A percentile compares a stretch with the other conserved stretches of the same genome.
Conservation (phyloP, 179 eudicot species). For the Patellifolia procumbens region DNA sequence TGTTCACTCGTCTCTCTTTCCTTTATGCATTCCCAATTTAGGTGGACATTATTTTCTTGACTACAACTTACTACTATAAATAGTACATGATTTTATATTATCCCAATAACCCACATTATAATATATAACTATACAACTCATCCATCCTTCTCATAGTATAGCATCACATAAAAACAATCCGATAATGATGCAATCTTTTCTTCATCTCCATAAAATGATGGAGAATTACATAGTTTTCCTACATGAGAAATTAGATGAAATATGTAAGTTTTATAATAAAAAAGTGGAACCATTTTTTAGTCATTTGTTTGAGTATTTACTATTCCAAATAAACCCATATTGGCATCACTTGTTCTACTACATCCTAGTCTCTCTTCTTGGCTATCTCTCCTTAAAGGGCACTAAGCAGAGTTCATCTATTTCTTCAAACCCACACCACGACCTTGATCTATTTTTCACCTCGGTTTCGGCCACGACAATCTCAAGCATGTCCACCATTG, state of each 20-base stretch:
- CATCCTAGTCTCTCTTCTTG: background rate
- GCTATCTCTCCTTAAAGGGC: constrained; percentile 6
- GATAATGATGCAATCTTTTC: background rate
- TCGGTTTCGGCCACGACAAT: constrained; percentile 13
- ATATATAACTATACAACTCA: background rate
- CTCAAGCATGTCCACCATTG: constrained; percentile 20
- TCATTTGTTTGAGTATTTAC: background rate
- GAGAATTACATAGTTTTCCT: background rate
- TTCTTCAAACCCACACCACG: background rate
- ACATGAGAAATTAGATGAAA: background rate
- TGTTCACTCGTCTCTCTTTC: constrained; percentile 8
- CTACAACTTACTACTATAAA: background rate
- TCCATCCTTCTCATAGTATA: background rate
- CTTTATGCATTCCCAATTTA: constrained; percentile 11
- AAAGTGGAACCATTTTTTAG: background rate
- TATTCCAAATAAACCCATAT: constrained; percentile 18
- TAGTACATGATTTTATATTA: background rate
- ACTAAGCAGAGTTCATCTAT: background rate
- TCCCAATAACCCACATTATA: background rate
- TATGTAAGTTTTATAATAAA: background rate
- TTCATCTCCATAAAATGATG: background rate
- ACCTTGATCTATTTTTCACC: constrained; percentile 17
- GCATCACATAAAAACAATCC: background rate
- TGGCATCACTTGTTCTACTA: constrained; percentile 15
- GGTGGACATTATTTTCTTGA: background rate